Evolutionary conservation across 2,329 filamentous ascomycete species (phyloP), one percentile per base, ranked within the genome.

Genomic region (Chaetomiaceae sp.): DNA sequence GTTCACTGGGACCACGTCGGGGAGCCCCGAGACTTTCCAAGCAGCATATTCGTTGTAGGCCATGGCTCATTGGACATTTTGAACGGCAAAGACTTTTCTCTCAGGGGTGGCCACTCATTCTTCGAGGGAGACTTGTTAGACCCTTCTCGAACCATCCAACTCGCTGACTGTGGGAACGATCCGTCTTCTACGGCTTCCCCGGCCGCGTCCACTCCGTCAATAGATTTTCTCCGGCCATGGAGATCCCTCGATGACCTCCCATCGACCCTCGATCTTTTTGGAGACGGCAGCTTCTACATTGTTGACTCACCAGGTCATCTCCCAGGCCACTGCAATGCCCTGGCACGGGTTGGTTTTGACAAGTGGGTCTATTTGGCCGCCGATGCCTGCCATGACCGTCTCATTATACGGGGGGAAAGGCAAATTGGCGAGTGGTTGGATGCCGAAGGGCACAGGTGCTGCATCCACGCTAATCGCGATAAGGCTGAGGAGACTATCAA

Each of bases 1-100:
- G 56, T 60, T 6, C 76, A 80, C 56, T 78, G 74, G 67, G 76
- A 79, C 60, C 76, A 79, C 54, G 68, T 74, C 43, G 77, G 76
- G 33, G 74, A 73, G 11, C 75, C 75, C 0, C 64, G 66, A 7
- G 73, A 77, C 58, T 80, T 79, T 59, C 59, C 67, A 1, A 66
- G 69, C 20, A 68, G 72, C 2, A 66, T 67, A 5, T 77, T 80
- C 53, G 58, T 77, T 2, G 71, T 79, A 23, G 78, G 77, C 5
- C 63, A 67, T 25, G 73, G 72, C 3, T 69, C 71, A 0, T 56
- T 69, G 38, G 57, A 69, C 47, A 57, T 75, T 2, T 55, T 65
- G 70, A 11, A 60, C 58, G 50, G 62, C 54, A 16, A 56, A 58
- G 13, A 30, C 13, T 37, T 25, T 21, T 43, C 45, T 6, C 38